Evolutionary conservation across 768 basidiomycete genomes (phyloP).

Genomic region (Mycena leptocephala): DNA sequence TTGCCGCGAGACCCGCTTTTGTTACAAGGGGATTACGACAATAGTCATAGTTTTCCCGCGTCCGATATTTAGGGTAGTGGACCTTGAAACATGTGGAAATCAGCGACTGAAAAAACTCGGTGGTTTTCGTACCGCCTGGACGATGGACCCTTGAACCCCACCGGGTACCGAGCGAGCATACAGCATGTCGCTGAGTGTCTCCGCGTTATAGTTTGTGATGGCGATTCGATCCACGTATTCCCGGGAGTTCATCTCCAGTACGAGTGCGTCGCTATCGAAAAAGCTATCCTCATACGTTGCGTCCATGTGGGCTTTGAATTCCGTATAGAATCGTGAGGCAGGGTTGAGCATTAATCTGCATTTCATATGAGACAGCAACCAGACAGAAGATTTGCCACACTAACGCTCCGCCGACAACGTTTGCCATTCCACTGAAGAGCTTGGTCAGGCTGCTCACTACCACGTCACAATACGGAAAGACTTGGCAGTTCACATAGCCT

Average conservation of each 20-base stretch:
- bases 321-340: slow-evolving; percentile 51
- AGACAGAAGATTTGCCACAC: too few relatives aligned
- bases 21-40: slow-evolving; percentile 47
- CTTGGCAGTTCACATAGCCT: slow-evolving; percentile 67
- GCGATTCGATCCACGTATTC: slow-evolving; percentile 61
- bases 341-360: slow-evolving; percentile 70
- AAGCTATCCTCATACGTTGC: slow-evolving; percentile 62
- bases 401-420: slow-evolving; percentile 72
- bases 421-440: slow-evolving; percentile 68
- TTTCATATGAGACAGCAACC: too few relatives aligned
- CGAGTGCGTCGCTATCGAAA: slow-evolving; percentile 66
- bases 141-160: slow-evolving; percentile 36
- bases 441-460: slow-evolving; percentile 69
- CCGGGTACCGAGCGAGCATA: slow-evolving; percentile 43
- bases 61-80: slow-evolving; percentile 53
- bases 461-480: slow-evolving; percentile 62
- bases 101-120: too few relatives aligned
- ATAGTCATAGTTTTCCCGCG: slow-evolving; percentile 57
- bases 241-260: slow-evolving; percentile 70
- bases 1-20: slow-evolving; percentile 1
- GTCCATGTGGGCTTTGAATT: slow-evolving; percentile 52
- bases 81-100: neutral
- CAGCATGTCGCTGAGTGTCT: slow-evolving; percentile 61
- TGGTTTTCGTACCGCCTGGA: slow-evolving; percentile 55
- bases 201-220: slow-evolving; percentile 63